These are phyloP conservation scores for Plantago lanceolata DNA, from an alignment of 305 asterid genomes.

Conservation along the genomic window DNA sequence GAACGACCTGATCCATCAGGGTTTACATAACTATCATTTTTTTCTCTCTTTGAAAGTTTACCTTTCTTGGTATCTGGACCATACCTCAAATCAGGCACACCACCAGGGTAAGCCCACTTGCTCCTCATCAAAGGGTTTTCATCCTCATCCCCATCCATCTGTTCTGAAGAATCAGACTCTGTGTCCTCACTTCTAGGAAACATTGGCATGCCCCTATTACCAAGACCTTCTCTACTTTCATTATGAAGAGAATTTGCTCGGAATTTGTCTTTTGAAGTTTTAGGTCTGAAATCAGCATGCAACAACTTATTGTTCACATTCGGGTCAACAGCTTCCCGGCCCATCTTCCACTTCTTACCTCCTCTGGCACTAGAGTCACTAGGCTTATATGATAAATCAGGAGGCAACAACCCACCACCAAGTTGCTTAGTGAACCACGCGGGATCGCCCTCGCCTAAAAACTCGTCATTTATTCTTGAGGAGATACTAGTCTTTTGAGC, in stretches of 20 bases:
- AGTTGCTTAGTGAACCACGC: constrained; percentile 45
- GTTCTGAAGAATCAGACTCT: constrained; percentile 90
- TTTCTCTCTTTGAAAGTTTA: constrained; percentile 46
- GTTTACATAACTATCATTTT: constrained; percentile 39
- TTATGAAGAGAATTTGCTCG: constrained; percentile 37
- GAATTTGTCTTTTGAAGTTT: constrained; percentile 44
- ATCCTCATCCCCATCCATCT: constrained; percentile 61
- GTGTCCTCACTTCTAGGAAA: constrained; percentile 68
- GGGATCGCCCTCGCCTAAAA: constrained; percentile 48
- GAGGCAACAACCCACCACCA: constrained; percentile 45
- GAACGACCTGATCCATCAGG: constrained; percentile 50
- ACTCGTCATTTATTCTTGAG: constrained; percentile 56
- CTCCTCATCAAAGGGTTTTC: constrained; percentile 91
- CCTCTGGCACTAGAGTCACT: constrained; percentile 45
- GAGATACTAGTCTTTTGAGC: constrained; percentile 53
- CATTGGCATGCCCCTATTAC: constrained; percentile 39
- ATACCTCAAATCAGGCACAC: constrained; percentile 49
- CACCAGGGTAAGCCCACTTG: constrained; percentile 84
- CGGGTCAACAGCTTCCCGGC: constrained; percentile 51
- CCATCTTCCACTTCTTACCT: constrained; percentile 58
- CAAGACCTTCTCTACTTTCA: constrained; percentile 45
- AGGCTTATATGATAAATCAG: constrained; percentile 43
- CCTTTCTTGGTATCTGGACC: constrained; percentile 42
- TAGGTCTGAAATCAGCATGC: constrained; percentile 46
- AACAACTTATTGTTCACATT: constrained; percentile 41